Evolutionary conservation across 495 filamentous ascomycete genomes (phyloP), one percentile per base, ranked within the genome.

Genomic region (Trichoderma parareesei): DNA sequence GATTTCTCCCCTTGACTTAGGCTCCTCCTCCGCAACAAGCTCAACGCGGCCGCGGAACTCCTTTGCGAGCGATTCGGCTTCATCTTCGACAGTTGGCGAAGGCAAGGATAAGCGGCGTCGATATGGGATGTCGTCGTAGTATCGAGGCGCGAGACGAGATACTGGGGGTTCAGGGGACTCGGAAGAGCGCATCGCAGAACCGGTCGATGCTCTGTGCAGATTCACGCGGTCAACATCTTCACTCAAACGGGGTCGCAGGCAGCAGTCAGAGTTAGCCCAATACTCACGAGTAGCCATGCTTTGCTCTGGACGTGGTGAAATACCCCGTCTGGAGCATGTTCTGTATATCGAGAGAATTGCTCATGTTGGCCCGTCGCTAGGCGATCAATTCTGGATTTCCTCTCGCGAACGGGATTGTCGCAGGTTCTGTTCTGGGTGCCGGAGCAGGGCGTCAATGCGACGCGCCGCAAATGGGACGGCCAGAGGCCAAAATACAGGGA

Each of bases 71-170:
- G 79, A 72, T 27, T 72, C 77, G 8, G 65, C 67, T 61, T 82
- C 79, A 61, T 82, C 79, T 67, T 82, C 79, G 18, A 81, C 78
- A 27, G 57, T 71, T 11, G 79, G 77, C 9, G 74, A 72, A 8
- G 78, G 79, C 16, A 77, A 75, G 66, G 67, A 69, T 41, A 63
- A 67, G 65, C 63, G 68, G 44, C 10, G 60, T 40, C 63, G 67
- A 3, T 60, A 37, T 14, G 38, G 37, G 53, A 5, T 42, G 38
- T 61, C 42, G 11, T 65, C 53, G 63, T 38, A 53, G 27, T 46
- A 49, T 59, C 63, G 63, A 27, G 63, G 63, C 6, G 41, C 63
- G n/a, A 46, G 6, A 18, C 40, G 62, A 20, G 60, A 41, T 27
- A 62, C 16, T 3, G 60, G 20, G 7, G 38, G 60, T 5, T 62